Percentiles rank a stretch among this genome's conserved stretches.
These are phyloP conservation scores for Naganishia onofrii DNA, from an alignment of 768 basidiomycete species.

Conservation along the genomic window DNA sequence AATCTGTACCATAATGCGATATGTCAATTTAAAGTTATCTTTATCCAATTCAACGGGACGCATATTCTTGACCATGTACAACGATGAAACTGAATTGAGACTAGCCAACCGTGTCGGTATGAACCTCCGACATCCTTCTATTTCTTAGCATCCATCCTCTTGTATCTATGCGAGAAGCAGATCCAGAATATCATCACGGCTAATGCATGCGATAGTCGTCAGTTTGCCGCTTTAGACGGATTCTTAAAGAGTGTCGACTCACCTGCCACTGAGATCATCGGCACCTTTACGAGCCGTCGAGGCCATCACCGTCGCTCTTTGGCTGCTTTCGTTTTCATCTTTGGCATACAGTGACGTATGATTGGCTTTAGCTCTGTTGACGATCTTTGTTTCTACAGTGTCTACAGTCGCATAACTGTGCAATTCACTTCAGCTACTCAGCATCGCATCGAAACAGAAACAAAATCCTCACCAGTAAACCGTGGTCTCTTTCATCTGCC, in stretches of 20 bases:
- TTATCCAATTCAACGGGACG: no score
- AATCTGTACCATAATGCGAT: constrained; percentile 1
- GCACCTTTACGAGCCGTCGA: constrained; percentile 20
- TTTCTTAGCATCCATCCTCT: no score
- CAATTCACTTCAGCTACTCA: not conserved
- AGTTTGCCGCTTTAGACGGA: not conserved
- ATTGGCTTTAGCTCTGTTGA: constrained; percentile 16
- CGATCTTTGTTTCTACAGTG: constrained; percentile 31
- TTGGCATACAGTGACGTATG: constrained; percentile 24
- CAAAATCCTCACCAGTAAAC: constrained; percentile 21
- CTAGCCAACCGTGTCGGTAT: no score
- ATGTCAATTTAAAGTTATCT: not conserved
- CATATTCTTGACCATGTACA: no score
- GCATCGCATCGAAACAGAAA: not conserved
- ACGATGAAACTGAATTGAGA: no score
- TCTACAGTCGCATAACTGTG: constrained; percentile 9
- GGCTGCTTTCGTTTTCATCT: not conserved
- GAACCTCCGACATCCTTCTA: no score
- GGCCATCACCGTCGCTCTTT: constrained; percentile 2
- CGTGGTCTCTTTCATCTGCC: constrained; percentile 23
- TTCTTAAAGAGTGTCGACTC: not conserved
- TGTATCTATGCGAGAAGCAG: not conserved
- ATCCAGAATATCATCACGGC: constrained; percentile 4
- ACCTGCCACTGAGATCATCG: constrained; percentile 27
- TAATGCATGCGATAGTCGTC: not conserved